Evolutionary conservation across 1,284 basidiomycete species (phyloP).

Genomic region (Ustilago cynodontis): DNA sequence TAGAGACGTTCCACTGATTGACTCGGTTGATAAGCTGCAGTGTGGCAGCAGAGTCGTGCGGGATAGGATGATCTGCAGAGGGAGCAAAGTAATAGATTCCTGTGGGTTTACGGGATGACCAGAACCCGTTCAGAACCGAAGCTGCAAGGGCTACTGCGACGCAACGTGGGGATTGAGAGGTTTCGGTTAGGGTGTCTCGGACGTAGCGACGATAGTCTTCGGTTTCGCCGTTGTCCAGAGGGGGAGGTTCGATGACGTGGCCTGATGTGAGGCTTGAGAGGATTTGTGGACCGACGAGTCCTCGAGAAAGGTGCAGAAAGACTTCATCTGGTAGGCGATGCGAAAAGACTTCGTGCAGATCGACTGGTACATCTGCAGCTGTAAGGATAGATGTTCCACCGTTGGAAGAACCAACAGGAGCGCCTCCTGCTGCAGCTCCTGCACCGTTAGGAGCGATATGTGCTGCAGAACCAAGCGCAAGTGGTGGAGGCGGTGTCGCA

Average conservation of each 20-base stretch:
- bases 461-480: constrained; percentile 8
- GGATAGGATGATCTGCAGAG: constrained; percentile 51
- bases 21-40: constrained; percentile 88
- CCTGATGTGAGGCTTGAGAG: constrained; percentile 90
- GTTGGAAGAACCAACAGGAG: constrained; percentile 73
- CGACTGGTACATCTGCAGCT: constrained; percentile 85
- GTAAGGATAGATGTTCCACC: constrained; percentile 76
- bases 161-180: constrained; percentile 88
- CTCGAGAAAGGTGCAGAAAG: constrained; percentile 94
- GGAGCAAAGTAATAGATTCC: constrained; percentile 66
- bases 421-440: constrained; percentile 73
- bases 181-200: constrained; percentile 92
- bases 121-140: constrained; percentile 64
- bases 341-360: constrained; percentile 96
- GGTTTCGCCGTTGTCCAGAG: constrained; percentile 93
- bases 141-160: constrained; percentile 76
- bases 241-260: constrained; percentile 85
- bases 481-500: constrained; percentile 74
- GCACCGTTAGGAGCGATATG: constrained; percentile 38
- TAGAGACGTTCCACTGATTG: constrained; percentile 90
- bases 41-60: constrained; percentile 77
- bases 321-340: constrained; percentile 94
- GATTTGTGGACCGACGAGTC: constrained; percentile 85
- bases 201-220: constrained; percentile 94
- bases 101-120: constrained; percentile 61